phyloP scores from a whole-genome alignment of 2,329 filamentous ascomycete species.

The Remersonia thermophila region DNA sequence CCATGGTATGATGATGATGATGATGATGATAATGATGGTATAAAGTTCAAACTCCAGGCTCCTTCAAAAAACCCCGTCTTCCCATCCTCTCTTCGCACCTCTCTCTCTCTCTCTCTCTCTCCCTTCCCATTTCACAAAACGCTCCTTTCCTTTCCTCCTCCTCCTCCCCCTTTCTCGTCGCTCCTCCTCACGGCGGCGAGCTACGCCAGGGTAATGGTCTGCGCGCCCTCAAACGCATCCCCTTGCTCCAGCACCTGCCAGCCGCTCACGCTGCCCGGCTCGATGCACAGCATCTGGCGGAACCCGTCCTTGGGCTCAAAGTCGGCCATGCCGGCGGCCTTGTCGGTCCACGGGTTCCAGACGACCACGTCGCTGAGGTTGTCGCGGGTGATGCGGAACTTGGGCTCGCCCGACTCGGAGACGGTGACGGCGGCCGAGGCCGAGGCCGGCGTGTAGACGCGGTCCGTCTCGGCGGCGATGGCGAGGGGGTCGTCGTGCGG shows the following conservation, averaged over 20 bases:
- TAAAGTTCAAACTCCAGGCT: too few species aligned
- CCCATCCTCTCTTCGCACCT: too few species aligned
- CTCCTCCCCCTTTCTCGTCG: background rate
- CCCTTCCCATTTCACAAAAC: background rate
- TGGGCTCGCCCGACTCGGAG: conserved; percentile 47
- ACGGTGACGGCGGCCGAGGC: conserved; percentile 51
- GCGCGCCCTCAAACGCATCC: conserved; percentile 50
- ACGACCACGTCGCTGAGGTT: conserved; percentile 81
- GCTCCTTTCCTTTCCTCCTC: background rate
- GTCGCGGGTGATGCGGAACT: conserved; percentile 67
- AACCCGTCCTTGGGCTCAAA: conserved; percentile 83
- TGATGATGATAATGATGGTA: too few species aligned
- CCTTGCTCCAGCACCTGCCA: conserved; percentile 82
- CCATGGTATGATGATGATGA: too few species aligned
- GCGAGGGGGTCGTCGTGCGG: conserved; percentile 48
- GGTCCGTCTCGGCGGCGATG: conserved; percentile 72
- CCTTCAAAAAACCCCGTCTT: too few species aligned
- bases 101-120: background rate
- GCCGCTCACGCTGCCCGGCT: conserved; percentile 70
- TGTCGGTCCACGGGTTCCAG: conserved; percentile 94
- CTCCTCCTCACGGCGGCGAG: background rate
- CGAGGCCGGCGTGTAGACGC: conserved; percentile 65
- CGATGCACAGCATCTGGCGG: conserved; percentile 88
- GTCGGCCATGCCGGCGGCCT: conserved; percentile 69
- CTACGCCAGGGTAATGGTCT: conserved; percentile 34